Evolutionary conservation across 2,329 filamentous ascomycete genomes (phyloP), one percentile per base, ranked within the genome.

Genomic region (Chaetomiaceae sp.): DNA sequence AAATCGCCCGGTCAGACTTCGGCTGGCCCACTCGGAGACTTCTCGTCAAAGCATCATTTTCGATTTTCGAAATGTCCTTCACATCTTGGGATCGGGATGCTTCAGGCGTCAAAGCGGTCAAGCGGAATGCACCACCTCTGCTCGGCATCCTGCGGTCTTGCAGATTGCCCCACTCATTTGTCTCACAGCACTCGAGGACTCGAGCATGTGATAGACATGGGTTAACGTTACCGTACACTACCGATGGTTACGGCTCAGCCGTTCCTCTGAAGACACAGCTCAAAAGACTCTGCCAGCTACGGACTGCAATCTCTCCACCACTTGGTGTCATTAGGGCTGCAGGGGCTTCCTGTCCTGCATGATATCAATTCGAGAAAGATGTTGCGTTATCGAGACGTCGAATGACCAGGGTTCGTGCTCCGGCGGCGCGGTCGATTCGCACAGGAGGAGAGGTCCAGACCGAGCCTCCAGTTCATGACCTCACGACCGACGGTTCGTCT

Each of bases 141-240:
- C 54, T 56, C 54, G 54, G 50, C 46, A 56, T 38, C 31, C 31
- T 37, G 34, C 38, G 36, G 27, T 31, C 25, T n/a, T 42, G 47
- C 46, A 33, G 23, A 9, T 7, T 14, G 14, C 54, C 45, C 39
- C 49, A 49, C 54, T 45, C 9, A 8, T 22, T 22, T 37, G 43
- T 48, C 36, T 55, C 22, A 19, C 27, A 42, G 42, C n/a, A n/a
- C 31, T 15, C 31, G 31, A n/a, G 8, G 27, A 40, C 22, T 43
- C 23, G 33, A 39, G 55, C 55, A 58, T 58, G 55, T 58, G 56
- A 58, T 42, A 51, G 44, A 45, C 46, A 48, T 42, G 56, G 50
- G 49, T 47, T 43, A 48, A 20, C 47, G 39, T 38, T n/a, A n/a
- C n/a, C n/a, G n/a, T n/a, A n/a, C n/a, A n/a, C n/a, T n/a, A 11